Evolutionary conservation across 2,329 filamentous ascomycete genomes (phyloP).

Genomic region (Alternaria sp.): DNA sequence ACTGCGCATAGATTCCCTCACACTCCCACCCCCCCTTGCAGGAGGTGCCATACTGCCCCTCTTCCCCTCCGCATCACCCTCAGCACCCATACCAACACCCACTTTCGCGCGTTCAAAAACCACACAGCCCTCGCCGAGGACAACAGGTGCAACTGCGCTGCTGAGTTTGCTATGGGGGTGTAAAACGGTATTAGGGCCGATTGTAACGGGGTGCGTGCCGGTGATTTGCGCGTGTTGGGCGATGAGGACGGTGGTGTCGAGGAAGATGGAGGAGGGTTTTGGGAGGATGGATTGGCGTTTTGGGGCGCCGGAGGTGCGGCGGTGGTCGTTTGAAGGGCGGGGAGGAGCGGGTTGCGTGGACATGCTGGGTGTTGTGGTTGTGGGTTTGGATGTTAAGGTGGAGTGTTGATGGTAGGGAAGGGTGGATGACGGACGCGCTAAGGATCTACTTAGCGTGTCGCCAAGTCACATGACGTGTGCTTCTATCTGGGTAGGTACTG

Average conservation of each 20-base stretch:
- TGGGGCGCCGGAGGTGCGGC: conserved; percentile 39
- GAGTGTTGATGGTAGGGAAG: neutral
- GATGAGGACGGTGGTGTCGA: conserved; percentile 57
- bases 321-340: conserved; percentile 29
- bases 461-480: conserved; percentile 7
- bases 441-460: conserved; percentile 9
- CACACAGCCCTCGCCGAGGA: conserved; percentile 65
- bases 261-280: conserved; percentile 45
- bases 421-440: conserved; percentile 3
- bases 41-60: conserved; percentile 16
- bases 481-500: neutral
- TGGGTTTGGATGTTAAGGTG: too few relatives aligned
- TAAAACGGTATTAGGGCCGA: conserved; percentile 79
- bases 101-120: conserved; percentile 70
- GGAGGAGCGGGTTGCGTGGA: conserved; percentile 25
- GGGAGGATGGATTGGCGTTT: conserved; percentile 47
- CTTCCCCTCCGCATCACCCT: conserved; percentile 20
- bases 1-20: conserved; percentile 24
- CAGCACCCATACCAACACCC: conserved; percentile 41
- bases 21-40: conserved; percentile 11
- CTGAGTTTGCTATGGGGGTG: conserved; percentile 74
- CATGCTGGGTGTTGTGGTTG: conserved; percentile 7
- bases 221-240: conserved; percentile 57
- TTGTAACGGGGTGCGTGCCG: conserved; percentile 79
- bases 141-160: conserved; percentile 51